Conservation (phyloP, 768 basidiomycete species). For the Tubosaeta sp. region DNA sequence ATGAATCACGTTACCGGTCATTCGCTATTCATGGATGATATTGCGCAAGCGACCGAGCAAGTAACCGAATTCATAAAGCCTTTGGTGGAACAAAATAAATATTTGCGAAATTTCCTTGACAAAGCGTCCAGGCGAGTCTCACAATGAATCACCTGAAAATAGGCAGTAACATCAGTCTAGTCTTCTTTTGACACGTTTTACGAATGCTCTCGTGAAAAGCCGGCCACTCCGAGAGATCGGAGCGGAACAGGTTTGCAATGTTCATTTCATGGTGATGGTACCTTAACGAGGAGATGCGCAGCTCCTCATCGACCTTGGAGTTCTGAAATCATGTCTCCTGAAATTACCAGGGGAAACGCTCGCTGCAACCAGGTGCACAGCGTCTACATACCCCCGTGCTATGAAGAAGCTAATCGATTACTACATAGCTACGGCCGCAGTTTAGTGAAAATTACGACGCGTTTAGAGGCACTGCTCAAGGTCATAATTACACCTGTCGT, state of each 20-base stretch:
- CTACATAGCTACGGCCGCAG: conserved; percentile 70
- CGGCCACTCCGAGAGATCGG: conserved; percentile 89
- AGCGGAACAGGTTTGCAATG: conserved; percentile 75
- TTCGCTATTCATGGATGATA: conserved; percentile 74
- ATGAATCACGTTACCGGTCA: conserved; percentile 83
- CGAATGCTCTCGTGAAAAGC: conserved; percentile 83
- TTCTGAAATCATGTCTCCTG: conserved; percentile 74
- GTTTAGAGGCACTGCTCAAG: conserved; percentile 89
- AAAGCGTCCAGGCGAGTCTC: conserved; percentile 78
- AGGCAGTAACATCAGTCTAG: conserved; percentile 36
- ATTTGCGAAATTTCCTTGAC: conserved; percentile 87
- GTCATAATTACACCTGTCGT: conserved; percentile 92
- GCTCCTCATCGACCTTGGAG: conserved; percentile 89
- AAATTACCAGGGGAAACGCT: conserved; percentile 77
- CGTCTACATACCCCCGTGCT: not conserved
- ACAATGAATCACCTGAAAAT: not conserved
- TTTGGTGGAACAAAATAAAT: conserved; percentile 91
- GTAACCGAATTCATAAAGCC: conserved; percentile 75
- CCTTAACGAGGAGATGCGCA: conserved; percentile 26
- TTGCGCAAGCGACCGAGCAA: conserved; percentile 70
- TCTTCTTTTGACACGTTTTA: conserved; percentile 81
- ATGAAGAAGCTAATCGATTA: conserved; percentile 10
- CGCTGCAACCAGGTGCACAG: conserved; percentile 49
- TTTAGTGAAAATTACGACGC: conserved; percentile 73
- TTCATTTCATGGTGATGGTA: not conserved